Evolutionary conservation across 805 yeast species (phyloP), one percentile per base, ranked within the genome.

Genomic region (Scheffersomyces ergatensis): DNA sequence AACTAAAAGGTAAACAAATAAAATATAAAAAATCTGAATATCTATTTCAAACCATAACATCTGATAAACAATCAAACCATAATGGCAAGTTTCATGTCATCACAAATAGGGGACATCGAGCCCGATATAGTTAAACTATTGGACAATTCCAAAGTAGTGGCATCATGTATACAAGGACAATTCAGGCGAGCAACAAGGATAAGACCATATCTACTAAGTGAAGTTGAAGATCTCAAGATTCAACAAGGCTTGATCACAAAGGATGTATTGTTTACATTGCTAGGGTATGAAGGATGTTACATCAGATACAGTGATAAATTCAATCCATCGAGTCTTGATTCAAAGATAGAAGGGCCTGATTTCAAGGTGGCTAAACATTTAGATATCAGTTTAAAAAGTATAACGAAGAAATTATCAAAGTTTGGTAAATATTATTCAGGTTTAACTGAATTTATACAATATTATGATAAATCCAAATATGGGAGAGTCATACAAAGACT

Each of bases 401-500:
- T 88, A 13, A 75, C 89, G 8, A 77, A 77, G 50, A 71, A 78
- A 38, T 60, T 89, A 19, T 73, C 79, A 11, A 73, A 70, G 36
- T 65, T 74, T 34, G 96, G 96, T 0, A 81, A 80, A 47, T 72
- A 74, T 57, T 85, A 77, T 54, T 65, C 73, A 20, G 77, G 82
- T 1, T 64, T 93, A 38, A 58, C 60, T 7, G 67, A 76, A 12
- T 89, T 88, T 52, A 67, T 78, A 3, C 86, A 83, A 45, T 51
- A 63, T 14, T 88, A 84, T 60, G 68, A 82, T 46, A 65, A 66
- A 19, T 65, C 68, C 4, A 54, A 57, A 17, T 80, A 77, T 54
- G 99, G 99, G 0, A 74, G 76, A 38, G 83, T 85, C 1, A 71
- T 85, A 39, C 96, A 89, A 50, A 76, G 85, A 3, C 63, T 93